These are phyloP conservation scores for Carex arenaria DNA, from an alignment of 202 grass and related monocot genomes.

Conservation along the genomic window DNA sequence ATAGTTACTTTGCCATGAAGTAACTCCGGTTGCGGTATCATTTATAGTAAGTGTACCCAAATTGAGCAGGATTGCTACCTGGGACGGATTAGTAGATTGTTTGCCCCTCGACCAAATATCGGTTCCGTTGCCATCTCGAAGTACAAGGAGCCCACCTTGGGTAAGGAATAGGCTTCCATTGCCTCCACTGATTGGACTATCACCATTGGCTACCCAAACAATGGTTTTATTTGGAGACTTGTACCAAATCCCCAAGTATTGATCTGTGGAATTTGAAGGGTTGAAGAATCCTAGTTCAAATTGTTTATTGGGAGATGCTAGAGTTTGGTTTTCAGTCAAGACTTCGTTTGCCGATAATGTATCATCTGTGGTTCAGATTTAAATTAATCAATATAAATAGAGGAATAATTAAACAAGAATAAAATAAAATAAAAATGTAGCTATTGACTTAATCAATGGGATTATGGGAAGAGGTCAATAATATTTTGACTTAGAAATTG, in stretches of 20 bases:
- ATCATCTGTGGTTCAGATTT: not conserved
- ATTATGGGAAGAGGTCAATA: not conserved
- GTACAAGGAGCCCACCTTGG: not conserved
- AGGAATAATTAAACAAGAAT: not conserved
- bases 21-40: not conserved
- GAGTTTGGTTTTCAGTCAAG: constrained; percentile 16
- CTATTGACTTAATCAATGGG: not conserved
- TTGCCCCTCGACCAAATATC: not conserved
- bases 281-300: constrained; percentile 36
- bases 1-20: constrained; percentile 26
- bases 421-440: not conserved
- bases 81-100: not conserved
- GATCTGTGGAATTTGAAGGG: not conserved
- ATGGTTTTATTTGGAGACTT: not conserved
- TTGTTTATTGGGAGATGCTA: constrained; percentile 3
- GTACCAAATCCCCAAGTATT: constrained; percentile 44
- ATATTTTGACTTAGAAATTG: not conserved
- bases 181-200: constrained; percentile 21
- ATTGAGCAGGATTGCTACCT: constrained; percentile 1
- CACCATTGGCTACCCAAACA: constrained; percentile 36
- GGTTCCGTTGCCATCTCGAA: not conserved
- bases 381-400: not conserved
- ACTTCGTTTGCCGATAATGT: not conserved
- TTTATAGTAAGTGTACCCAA: constrained; percentile 17
- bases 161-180: constrained; percentile 19